These are phyloP conservation scores for Schizonepeta tenuifolia DNA, from an alignment of 257 asterid species.

Conservation along the genomic window DNA sequence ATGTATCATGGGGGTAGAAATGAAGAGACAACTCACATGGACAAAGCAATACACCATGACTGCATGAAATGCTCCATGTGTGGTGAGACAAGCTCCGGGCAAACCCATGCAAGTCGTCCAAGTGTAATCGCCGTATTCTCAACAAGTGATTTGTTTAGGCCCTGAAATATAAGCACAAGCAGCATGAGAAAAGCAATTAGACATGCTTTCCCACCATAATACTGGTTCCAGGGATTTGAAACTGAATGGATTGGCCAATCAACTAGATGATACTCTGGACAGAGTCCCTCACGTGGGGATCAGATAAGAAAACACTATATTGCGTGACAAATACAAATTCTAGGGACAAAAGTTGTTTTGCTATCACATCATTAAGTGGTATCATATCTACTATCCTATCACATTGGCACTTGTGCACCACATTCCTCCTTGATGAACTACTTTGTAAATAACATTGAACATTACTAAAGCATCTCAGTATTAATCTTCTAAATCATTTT, in stretches of 20 bases:
- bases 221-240: conserved; percentile 15
- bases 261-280: conserved; percentile 1
- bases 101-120: conserved; percentile 93
- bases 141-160: conserved; percentile 82
- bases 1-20: conserved; percentile 7
- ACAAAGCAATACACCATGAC: conserved; percentile 88
- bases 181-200: conserved; percentile 34
- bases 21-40: conserved; percentile 61
- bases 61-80: conserved; percentile 99
- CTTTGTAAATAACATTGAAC: not conserved
- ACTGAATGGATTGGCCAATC: conserved; percentile 1
- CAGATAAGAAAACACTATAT: not conserved
- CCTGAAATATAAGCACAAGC: conserved; percentile 45
- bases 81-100: conserved; percentile 92
- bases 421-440: conserved; percentile 15
- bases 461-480: conserved; percentile 5
- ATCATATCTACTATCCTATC: conserved; percentile 14
- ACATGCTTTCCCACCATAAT: conserved; percentile 18
- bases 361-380: conserved; percentile 2
- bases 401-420: not conserved
- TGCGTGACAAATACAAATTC: conserved; percentile 13
- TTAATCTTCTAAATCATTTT: conserved; percentile 1
- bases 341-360: conserved; percentile 21
- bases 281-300: conserved; percentile 11
- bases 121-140: conserved; percentile 95